A percentile compares a stretch with the other conserved stretches of the same genome.
These are phyloP conservation scores for Aspergillus fumigatus DNA, from an alignment of 2,329 filamentous ascomycete species.

Conservation along the genomic window DNA sequence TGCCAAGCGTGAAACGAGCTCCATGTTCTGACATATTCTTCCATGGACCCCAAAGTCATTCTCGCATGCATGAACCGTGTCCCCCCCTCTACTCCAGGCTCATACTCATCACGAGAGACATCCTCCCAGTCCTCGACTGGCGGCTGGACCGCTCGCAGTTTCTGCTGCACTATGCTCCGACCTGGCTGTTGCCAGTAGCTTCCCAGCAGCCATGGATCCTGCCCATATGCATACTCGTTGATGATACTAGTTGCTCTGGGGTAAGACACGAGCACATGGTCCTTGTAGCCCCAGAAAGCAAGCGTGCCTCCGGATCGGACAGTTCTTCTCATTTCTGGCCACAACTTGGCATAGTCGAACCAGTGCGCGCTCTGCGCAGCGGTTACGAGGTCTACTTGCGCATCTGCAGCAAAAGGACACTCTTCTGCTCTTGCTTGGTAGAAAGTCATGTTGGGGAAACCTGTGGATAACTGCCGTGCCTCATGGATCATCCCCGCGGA, in stretches of 20 bases:
- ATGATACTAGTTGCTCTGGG: constrained; percentile 51
- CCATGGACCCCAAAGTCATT: constrained; percentile 54
- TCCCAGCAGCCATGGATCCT: constrained; percentile 49
- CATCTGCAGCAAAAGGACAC: constrained; percentile 47
- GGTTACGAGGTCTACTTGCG: constrained; percentile 49
- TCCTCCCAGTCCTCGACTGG: constrained; percentile 51
- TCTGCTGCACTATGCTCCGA: constrained; percentile 50
- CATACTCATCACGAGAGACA: constrained; percentile 53
- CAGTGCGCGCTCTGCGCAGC: constrained; percentile 60
- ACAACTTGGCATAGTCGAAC: constrained; percentile 57
- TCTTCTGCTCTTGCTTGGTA: constrained; percentile 51
- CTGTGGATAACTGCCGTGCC: constrained; percentile 17
- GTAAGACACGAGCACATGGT: constrained; percentile 55
- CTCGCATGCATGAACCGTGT: constrained; percentile 50
- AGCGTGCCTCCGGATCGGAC: constrained; percentile 54
- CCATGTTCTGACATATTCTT: constrained; percentile 59
- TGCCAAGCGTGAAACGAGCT: constrained; percentile 58
- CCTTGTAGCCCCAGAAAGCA: constrained; percentile 65
- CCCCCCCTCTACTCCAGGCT: constrained; percentile 41
- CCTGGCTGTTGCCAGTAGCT: constrained; percentile 58
- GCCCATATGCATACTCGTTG: constrained; percentile 53
- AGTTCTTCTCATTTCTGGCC: constrained; percentile 52
- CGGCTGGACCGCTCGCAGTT: constrained; percentile 50
- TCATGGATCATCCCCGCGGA: constrained; percentile 25
- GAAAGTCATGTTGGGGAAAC: constrained; percentile 44